Evolutionary conservation across 2,329 filamentous ascomycete genomes (phyloP).

Genomic region (Microdochium trichocladiopsis): DNA sequence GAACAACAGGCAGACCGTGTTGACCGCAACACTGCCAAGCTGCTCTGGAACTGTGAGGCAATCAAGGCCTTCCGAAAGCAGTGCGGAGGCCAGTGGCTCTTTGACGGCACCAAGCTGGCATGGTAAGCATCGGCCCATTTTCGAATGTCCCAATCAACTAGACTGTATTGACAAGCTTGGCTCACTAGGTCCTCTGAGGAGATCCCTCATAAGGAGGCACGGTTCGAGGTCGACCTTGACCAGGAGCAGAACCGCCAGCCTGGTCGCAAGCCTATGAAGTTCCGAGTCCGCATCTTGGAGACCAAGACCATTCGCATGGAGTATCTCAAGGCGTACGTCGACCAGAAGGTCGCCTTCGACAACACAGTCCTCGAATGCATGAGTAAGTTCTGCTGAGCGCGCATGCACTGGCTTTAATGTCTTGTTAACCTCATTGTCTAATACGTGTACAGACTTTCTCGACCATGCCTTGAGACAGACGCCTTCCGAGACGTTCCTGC

Average conservation of each 20-base stretch:
- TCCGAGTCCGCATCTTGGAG: slow-evolving; percentile 54
- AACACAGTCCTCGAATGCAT: slow-evolving; percentile 69
- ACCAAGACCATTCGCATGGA: slow-evolving; percentile 64
- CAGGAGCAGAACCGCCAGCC: slow-evolving; percentile 40
- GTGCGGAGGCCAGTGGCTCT: slow-evolving; percentile 54
- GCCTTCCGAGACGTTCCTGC: slow-evolving; percentile 60
- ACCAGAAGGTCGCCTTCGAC: slow-evolving; percentile 52
- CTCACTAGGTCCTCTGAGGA: slow-evolving; percentile 26
- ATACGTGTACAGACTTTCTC: slow-evolving; percentile 60
- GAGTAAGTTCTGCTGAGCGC: slow-evolving; percentile 37
- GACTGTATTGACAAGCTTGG: background rate
- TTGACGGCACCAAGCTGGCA: slow-evolving; percentile 77
- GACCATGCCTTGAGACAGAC: slow-evolving; percentile 81
- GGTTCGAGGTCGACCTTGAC: slow-evolving; percentile 66
- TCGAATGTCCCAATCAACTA: background rate
- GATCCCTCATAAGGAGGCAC: slow-evolving; percentile 39
- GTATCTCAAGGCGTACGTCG: slow-evolving; percentile 59
- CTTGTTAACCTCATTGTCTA: background rate
- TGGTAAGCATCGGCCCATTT: slow-evolving; percentile 52
- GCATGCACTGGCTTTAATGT: background rate
- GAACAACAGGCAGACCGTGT: no score
- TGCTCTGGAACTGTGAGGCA: slow-evolving; percentile 63
- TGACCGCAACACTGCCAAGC: slow-evolving; percentile 56
- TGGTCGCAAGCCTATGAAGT: slow-evolving; percentile 27
- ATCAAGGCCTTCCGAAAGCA: slow-evolving; percentile 49